phyloP scores from a whole-genome alignment of 805 yeast genomes.

The Candida tallmaniae region DNA sequence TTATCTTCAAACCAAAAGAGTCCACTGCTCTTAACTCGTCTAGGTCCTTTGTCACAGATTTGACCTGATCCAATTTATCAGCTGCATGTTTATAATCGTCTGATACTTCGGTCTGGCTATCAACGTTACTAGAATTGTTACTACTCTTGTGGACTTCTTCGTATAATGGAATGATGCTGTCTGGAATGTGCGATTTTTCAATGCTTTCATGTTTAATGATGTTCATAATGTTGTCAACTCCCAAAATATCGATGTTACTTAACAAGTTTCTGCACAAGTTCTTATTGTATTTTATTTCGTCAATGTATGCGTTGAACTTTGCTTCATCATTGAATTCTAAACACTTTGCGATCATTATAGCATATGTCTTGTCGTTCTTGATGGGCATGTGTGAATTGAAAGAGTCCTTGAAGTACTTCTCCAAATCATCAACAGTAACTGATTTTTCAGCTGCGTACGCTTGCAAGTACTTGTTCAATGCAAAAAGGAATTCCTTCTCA shows the following conservation, averaged over 20 bases:
- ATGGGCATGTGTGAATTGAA: conserved; percentile 12
- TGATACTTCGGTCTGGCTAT: conserved; percentile 12
- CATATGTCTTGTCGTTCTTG: conserved; percentile 55
- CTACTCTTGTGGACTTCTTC: conserved; percentile 18
- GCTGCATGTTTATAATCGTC: too few relatives aligned
- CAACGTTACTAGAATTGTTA: neutral
- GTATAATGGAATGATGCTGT: conserved; percentile 27
- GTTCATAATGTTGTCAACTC: conserved; percentile 41
- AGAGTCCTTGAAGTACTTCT: conserved; percentile 35
- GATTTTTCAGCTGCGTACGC: conserved; percentile 36
- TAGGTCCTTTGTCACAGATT: conserved; percentile 49
- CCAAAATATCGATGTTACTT: conserved; percentile 49
- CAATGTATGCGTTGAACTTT: conserved; percentile 13
- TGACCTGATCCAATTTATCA: conserved; percentile 30
- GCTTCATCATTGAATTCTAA: conserved; percentile 10
- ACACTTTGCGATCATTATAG: conserved; percentile 50
- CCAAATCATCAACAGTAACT: conserved; percentile 38
- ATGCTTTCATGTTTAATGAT: conserved; percentile 23
- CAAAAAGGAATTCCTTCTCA: conserved; percentile 51
- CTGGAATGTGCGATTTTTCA: conserved; percentile 27
- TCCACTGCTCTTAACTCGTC: conserved; percentile 61
- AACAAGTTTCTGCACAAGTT: conserved; percentile 23
- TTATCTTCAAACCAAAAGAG: conserved; percentile 71
- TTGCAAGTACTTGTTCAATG: conserved; percentile 62
- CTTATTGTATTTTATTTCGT: conserved; percentile 6